These are phyloP conservation scores for Skeletonema tropicum DNA, from an alignment of 108 stramenopile genomes.

Conservation along the genomic window DNA sequence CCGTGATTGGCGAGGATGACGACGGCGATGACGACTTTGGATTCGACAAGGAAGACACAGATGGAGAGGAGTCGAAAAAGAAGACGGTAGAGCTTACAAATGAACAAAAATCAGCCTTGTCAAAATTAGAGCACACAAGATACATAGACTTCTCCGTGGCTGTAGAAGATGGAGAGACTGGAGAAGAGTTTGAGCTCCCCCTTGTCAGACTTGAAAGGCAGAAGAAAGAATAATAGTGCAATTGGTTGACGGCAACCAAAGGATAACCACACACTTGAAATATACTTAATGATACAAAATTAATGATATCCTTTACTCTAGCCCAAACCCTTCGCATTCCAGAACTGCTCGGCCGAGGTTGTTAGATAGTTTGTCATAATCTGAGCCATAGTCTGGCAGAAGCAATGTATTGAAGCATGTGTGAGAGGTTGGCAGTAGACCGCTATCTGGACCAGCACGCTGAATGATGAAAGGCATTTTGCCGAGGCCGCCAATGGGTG, in stretches of 20 bases:
- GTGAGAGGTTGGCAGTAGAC: constrained; percentile 86
- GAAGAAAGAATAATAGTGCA: background rate
- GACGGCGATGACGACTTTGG: constrained; percentile 53
- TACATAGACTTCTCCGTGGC: constrained; percentile 70
- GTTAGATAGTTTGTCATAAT: constrained; percentile 64
- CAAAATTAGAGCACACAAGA: constrained; percentile 32
- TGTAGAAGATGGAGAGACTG: constrained; percentile 73
- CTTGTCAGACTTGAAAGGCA: constrained; percentile 43
- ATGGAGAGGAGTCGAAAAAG: constrained; percentile 9
- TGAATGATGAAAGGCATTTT: constrained; percentile 88
- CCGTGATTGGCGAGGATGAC: constrained; percentile 58
- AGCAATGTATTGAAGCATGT: constrained; percentile 93
- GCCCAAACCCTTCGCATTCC: constrained; percentile 86
- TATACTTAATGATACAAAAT: background rate
- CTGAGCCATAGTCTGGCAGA: constrained; percentile 68
- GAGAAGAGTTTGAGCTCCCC: constrained; percentile 82
- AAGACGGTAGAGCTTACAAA: constrained; percentile 11
- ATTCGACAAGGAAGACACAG: constrained; percentile 24
- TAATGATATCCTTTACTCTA: constrained; percentile 38
- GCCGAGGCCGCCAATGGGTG: constrained; percentile 93
- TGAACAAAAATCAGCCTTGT: constrained; percentile 32
- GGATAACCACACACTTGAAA: too few species aligned
- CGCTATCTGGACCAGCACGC: constrained; percentile 89
- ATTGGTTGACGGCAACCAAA: background rate
- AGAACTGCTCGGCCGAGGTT: constrained; percentile 67